A percentile compares a stretch with the other conserved stretches of the same genome.
phyloP scores from a whole-genome alignment of 2,329 filamentous ascomycete species.

The Neofusicoccum parvum region DNA sequence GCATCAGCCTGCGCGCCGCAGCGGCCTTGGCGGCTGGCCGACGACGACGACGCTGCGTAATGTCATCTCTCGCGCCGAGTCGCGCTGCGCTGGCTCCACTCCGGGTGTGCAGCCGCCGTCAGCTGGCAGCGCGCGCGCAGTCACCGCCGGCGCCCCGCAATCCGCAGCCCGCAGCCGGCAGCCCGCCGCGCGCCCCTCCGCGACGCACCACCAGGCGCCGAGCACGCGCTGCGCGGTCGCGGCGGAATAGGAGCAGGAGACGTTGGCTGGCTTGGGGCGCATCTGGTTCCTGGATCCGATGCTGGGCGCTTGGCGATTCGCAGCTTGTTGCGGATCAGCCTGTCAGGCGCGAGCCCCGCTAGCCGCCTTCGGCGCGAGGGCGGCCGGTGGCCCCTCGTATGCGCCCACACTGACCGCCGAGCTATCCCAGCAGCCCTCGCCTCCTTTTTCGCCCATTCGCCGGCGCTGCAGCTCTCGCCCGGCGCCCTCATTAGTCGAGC shows the following conservation, averaged over 20 bases:
- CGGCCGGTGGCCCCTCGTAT: no score
- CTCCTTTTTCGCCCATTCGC: constrained; percentile 19
- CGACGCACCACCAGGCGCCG: neutral
- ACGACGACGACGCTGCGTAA: neutral
- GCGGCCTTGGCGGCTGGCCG: neutral
- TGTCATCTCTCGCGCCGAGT: constrained; percentile 1
- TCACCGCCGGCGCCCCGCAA: neutral
- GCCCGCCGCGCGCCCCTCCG: neutral
- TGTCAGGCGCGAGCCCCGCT: constrained; percentile 6
- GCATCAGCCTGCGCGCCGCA: neutral
- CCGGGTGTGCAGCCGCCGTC: constrained; percentile 7
- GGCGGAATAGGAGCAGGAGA: constrained; percentile 15
- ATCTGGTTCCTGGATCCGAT: constrained; percentile 5
- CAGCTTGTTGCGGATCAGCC: constrained; percentile 21
- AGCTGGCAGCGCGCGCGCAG: constrained; percentile 3
- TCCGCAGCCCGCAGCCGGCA: neutral
- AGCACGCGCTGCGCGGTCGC: constrained; percentile 4
- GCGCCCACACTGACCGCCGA: constrained; percentile 19
- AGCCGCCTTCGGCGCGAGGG: neutral
- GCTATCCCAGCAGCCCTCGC: constrained; percentile 4
- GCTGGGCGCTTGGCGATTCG: constrained; percentile 18
- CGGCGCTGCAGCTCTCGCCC: neutral
- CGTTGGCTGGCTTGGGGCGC: neutral
- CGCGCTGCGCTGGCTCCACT: constrained; percentile 9
- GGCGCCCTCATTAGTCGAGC: constrained; percentile 19